These are phyloP conservation scores for Haemoproteus tartakovskyi DNA, from an alignment of 169 alveolate species.

Conservation along the genomic window DNA sequence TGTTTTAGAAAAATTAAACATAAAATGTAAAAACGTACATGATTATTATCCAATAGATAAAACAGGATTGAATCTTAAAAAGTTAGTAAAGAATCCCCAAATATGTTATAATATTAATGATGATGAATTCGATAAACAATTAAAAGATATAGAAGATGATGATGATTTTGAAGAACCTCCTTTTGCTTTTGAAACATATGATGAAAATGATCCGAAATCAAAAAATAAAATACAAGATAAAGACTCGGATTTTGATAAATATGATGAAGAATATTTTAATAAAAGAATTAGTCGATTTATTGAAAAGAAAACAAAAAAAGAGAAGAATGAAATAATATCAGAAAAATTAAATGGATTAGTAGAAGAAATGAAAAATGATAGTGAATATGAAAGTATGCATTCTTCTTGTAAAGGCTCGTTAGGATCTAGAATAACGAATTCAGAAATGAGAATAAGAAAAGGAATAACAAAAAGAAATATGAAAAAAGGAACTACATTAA, in stretches of 20 bases:
- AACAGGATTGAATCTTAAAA: constrained; percentile 16
- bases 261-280: constrained; percentile 50
- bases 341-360: constrained; percentile 21
- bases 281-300: constrained; percentile 19
- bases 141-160: not conserved
- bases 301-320: constrained; percentile 22
- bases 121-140: constrained; percentile 5
- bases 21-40: constrained; percentile 4
- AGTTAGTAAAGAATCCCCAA: constrained; percentile 40
- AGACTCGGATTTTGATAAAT: constrained; percentile 59
- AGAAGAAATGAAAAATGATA: constrained; percentile 52
- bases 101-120: constrained; percentile 20
- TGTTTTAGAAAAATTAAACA: constrained; percentile 4
- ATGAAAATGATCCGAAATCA: not conserved
- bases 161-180: too few relatives aligned
- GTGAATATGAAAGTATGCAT: constrained; percentile 40
- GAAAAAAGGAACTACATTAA: not conserved
- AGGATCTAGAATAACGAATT: constrained; percentile 7
- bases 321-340: constrained; percentile 14
- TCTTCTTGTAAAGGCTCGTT: constrained; percentile 26
- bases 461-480: not conserved
- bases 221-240: constrained; percentile 24
- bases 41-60: constrained; percentile 46
- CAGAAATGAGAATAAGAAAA: not conserved
- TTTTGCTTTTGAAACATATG: too few relatives aligned